Evolutionary conservation across 148 eudicot species (phyloP).

Genomic region (Dysphania ambrosioides): DNA sequence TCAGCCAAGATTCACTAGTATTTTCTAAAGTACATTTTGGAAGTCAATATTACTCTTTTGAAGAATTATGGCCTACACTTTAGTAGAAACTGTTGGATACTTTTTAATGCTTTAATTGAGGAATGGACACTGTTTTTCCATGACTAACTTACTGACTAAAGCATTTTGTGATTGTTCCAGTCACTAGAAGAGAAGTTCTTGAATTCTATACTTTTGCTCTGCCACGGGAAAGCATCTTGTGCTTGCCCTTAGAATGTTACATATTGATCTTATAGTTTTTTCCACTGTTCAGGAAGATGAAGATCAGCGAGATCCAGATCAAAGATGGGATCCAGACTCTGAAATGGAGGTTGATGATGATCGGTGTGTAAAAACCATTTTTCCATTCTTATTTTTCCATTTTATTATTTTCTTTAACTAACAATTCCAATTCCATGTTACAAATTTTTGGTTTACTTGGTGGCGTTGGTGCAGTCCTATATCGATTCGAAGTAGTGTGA

Average conservation of each 20-base stretch:
- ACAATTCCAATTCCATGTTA: not conserved
- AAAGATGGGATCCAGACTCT: constrained; percentile 69
- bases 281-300: constrained; percentile 63
- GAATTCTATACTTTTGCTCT: too few species aligned
- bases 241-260: constrained; percentile 30
- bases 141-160: not conserved
- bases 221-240: too few species aligned
- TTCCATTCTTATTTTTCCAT: not conserved
- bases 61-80: not conserved
- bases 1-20: too few species aligned
- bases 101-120: not conserved
- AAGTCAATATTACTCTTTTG: not conserved
- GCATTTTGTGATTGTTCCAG: not conserved
- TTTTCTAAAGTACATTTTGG: not conserved
- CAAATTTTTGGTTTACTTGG: constrained; percentile 14
- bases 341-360: constrained; percentile 68
- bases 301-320: constrained; percentile 72
- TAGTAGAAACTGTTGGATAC: not conserved
- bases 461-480: constrained; percentile 58
- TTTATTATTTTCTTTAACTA: not conserved
- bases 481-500: constrained; percentile 52
- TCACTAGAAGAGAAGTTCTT: too few species aligned
- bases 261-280: constrained; percentile 1
- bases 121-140: not conserved
- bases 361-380: constrained; percentile 38